Evolutionary conservation across 202 grass and related monocot genomes (phyloP).

Genomic region (Alloteropsis angusta): DNA sequence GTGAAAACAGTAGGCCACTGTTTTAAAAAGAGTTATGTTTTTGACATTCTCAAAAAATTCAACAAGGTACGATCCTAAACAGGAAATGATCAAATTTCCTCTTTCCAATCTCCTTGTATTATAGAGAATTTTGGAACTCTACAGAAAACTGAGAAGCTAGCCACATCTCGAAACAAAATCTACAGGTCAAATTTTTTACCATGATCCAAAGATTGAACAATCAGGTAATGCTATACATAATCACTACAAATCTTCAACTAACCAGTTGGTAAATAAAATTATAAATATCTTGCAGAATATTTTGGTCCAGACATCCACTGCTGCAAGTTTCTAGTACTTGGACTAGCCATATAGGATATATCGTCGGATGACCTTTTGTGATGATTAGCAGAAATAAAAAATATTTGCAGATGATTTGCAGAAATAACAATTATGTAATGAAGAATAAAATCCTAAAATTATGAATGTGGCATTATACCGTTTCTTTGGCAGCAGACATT

Average conservation of each 20-base stretch:
- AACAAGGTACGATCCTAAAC: not conserved
- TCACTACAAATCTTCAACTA: not conserved
- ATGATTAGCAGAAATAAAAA: not conserved
- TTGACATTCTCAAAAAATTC: not conserved
- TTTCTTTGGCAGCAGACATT: conserved; percentile 92
- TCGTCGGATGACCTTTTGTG: not conserved
- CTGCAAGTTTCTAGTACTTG: not conserved
- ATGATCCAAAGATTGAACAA: conserved; percentile 4
- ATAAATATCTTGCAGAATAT: not conserved
- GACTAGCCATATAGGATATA: not conserved
- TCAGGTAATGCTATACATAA: conserved; percentile 2
- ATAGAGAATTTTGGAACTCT: not conserved
- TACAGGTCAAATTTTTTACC: not conserved
- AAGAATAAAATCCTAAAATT: not conserved
- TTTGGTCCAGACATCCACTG: not conserved
- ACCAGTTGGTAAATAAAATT: not conserved
- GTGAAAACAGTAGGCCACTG: not conserved
- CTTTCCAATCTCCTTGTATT: not conserved
- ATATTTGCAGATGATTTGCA: not conserved
- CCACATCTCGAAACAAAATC: not conserved
- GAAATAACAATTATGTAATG: conserved; percentile 12
- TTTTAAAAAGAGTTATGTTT: not conserved
- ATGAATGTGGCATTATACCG: conserved; percentile 38
- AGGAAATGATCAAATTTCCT: conserved; percentile 9
- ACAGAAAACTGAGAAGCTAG: not conserved